phyloP scores from a whole-genome alignment of 352 stramenopile species.

The Pythium rishiriense region DNA sequence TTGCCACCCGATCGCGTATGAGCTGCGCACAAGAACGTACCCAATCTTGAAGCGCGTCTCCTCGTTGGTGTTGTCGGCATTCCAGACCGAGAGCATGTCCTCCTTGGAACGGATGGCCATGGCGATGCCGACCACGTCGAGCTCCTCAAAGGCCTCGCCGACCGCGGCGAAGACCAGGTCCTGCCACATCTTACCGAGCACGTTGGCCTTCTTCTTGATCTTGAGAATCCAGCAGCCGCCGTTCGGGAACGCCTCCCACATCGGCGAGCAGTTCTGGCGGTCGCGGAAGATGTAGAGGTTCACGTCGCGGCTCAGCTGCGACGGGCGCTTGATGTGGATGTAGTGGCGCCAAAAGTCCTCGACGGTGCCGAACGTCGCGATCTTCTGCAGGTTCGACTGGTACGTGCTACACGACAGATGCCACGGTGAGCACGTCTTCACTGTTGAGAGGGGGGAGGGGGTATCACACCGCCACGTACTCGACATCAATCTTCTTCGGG shows the following conservation, averaged over 20 bases:
- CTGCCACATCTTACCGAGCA: constrained; percentile 95
- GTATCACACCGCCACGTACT: no score
- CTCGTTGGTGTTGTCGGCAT: constrained; percentile 91
- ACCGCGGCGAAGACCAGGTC: constrained; percentile 92
- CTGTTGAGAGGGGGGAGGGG: no score
- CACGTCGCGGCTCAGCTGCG: constrained; percentile 88
- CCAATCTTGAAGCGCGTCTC: constrained; percentile 80
- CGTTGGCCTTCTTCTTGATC: constrained; percentile 94
- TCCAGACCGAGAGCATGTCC: constrained; percentile 94
- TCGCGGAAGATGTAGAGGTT: constrained; percentile 95
- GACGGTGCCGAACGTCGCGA: constrained; percentile 89
- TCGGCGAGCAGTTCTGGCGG: constrained; percentile 81
- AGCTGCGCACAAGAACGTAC: no score
- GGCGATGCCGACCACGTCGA: constrained; percentile 91
- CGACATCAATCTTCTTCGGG: constrained; percentile 87
- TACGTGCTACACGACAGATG: constrained; percentile 66
- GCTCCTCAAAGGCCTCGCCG: constrained; percentile 90
- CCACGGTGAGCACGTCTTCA: no score
- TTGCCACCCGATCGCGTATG: no score
- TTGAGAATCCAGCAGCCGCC: constrained; percentile 95
- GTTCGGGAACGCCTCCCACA: constrained; percentile 92
- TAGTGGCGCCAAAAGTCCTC: constrained; percentile 94
- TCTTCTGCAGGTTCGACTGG: constrained; percentile 84
- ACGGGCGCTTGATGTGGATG: constrained; percentile 93
- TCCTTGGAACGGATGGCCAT: constrained; percentile 94